Conservation (phyloP, 805 yeast genomes). For the Saturnispora diversa region DNA sequence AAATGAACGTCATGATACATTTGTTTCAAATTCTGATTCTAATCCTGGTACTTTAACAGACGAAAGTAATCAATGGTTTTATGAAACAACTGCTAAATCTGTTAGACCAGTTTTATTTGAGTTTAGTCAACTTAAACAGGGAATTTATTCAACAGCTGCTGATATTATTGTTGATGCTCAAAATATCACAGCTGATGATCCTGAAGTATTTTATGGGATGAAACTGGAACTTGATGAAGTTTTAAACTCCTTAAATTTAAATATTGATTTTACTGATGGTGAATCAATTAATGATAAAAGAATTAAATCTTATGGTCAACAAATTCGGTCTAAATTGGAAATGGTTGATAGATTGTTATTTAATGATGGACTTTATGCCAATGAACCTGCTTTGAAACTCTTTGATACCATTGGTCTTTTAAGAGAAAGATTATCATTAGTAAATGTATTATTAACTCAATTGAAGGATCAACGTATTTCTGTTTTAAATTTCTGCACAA, state of each 20-base stretch:
- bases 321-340: constrained; percentile 39
- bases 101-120: constrained; percentile 50
- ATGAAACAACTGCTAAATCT: constrained; percentile 28
- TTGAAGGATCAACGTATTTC: constrained; percentile 65
- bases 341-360: constrained; percentile 26
- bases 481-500: constrained; percentile 61
- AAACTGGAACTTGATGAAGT: constrained; percentile 45
- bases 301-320: constrained; percentile 40
- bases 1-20: constrained; percentile 17
- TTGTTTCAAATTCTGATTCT: constrained; percentile 6
- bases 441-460: constrained; percentile 41
- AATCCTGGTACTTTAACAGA: constrained; percentile 1
- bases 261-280: constrained; percentile 26
- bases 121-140: constrained; percentile 67
- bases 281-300: constrained; percentile 21
- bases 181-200: constrained; percentile 60
- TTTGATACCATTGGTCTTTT: constrained; percentile 33
- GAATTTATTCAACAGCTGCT: constrained; percentile 52
- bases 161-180: constrained; percentile 61
- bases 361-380: constrained; percentile 30
- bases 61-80: constrained; percentile 21
- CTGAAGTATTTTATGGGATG: constrained; percentile 49
- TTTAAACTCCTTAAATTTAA: constrained; percentile 23
- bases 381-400: constrained; percentile 28
- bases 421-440: constrained; percentile 29